A percentile compares a stretch with the other conserved stretches of the same genome.
phyloP scores from a whole-genome alignment of 495 filamentous ascomycete genomes.

The Xylaria sp. region DNA sequence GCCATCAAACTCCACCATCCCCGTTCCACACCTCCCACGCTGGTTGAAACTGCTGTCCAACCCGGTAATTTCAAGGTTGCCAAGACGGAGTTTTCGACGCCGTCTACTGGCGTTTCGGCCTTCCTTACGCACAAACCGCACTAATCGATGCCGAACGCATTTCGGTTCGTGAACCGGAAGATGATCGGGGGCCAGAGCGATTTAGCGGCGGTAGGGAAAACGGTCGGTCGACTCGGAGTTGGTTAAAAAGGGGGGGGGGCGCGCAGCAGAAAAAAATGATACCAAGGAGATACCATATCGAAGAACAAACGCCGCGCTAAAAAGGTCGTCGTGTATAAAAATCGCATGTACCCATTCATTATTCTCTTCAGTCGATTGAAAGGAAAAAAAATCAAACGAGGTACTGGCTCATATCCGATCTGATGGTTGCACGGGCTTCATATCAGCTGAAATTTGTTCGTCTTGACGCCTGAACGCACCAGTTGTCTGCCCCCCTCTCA shows the following conservation, averaged over 20 bases:
- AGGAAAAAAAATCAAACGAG: background rate
- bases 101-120: background rate
- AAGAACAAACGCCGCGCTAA: conserved; percentile 28
- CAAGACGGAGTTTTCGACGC: background rate
- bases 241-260: background rate
- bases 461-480: conserved; percentile 33
- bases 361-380: background rate
- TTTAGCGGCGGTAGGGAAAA: background rate
- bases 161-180: background rate
- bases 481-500: conserved; percentile 32
- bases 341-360: conserved; percentile 9
- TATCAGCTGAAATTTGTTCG: conserved; percentile 35
- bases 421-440: conserved; percentile 40
- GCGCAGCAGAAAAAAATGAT: conserved; percentile 5
- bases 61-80: background rate
- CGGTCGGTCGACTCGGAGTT: background rate
- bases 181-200: background rate
- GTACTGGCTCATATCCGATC: conserved; percentile 32
- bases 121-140: background rate
- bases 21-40: background rate
- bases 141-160: background rate
- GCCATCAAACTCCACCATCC: background rate
- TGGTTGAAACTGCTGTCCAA: background rate
- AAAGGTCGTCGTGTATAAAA: conserved; percentile 16
- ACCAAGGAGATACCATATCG: conserved; percentile 12